Percentiles rank a stretch among this genome's conserved stretches.
These are phyloP conservation scores for Zizania palustris DNA, from an alignment of 202 grass and related monocot species.

Conservation along the genomic window DNA sequence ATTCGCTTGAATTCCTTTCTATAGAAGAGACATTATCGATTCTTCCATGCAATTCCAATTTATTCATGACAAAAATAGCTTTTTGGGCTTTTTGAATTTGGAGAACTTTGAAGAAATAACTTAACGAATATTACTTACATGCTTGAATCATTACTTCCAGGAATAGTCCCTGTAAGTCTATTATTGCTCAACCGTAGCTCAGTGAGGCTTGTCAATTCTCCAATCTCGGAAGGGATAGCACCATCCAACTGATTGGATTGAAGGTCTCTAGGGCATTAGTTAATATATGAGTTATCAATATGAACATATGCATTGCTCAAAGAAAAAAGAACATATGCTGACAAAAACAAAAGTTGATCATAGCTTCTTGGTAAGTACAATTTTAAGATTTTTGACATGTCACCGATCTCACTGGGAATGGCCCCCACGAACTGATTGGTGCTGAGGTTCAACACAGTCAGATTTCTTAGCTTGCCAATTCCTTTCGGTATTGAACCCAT, in stretches of 20 bases:
- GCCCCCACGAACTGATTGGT: constrained; percentile 62
- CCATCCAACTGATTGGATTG: constrained; percentile 75
- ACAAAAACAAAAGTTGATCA: constrained; percentile 18
- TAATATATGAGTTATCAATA: constrained; percentile 43
- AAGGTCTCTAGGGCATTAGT: constrained; percentile 75
- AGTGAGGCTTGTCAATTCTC: constrained; percentile 57
- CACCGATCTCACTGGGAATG: constrained; percentile 65
- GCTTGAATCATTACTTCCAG: constrained; percentile 65
- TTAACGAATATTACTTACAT: constrained; percentile 50
- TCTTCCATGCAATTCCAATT: neutral
- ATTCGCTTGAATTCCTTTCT: constrained; percentile 21
- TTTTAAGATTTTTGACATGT: constrained; percentile 67
- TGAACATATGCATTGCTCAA: neutral
- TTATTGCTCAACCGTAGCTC: constrained; percentile 75
- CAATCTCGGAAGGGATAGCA: constrained; percentile 67
- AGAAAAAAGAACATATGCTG: neutral
- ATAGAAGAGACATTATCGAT: neutral
- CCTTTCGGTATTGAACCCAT: constrained; percentile 64
- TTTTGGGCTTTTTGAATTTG: neutral
- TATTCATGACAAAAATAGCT: constrained; percentile 13
- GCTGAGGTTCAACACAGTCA: constrained; percentile 66
- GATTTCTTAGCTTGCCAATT: constrained; percentile 58
- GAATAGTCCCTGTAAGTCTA: constrained; percentile 68
- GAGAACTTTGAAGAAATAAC: neutral
- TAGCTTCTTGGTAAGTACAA: constrained; percentile 59